Conservation (phyloP, 495 filamentous ascomycete genomes). For the Massariosphaeria phaeospora region DNA sequence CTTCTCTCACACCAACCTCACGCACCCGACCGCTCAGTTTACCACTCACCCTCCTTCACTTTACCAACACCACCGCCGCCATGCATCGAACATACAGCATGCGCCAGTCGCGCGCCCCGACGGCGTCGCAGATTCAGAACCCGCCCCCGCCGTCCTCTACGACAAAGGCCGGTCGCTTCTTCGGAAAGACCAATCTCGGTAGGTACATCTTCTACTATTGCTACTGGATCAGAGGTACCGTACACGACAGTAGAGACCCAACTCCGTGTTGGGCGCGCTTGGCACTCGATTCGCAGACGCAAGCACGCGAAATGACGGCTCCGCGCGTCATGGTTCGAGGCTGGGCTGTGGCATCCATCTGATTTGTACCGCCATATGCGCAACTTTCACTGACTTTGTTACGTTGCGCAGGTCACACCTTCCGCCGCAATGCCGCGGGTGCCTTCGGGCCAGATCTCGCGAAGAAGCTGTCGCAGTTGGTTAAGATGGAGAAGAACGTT, state of each 20-base stretch:
- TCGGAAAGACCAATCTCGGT: conserved; percentile 83
- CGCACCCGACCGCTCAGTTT: neutral
- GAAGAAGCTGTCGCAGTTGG: conserved; percentile 93
- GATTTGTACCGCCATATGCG: too few relatives aligned
- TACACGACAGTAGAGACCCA: too few relatives aligned
- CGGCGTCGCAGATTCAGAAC: conserved; percentile 82
- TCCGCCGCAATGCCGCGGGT: conserved; percentile 84
- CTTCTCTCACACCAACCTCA: neutral
- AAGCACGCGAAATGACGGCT: too few relatives aligned
- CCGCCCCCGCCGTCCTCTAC: conserved; percentile 86
- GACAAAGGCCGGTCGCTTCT: conserved; percentile 84
- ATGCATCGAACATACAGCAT: conserved; percentile 99
- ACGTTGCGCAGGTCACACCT: conserved; percentile 69
- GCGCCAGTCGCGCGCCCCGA: conserved; percentile 88
- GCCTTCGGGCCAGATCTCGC: conserved; percentile 94
- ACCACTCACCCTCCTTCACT: conserved; percentile 1
- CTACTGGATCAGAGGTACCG: neutral
- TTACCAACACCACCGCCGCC: conserved; percentile 16
- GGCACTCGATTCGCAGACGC: too few relatives aligned
- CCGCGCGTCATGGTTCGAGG: too few relatives aligned
- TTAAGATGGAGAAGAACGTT: conserved; percentile 99
- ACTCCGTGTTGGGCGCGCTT: too few relatives aligned
- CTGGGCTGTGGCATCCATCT: too few relatives aligned
- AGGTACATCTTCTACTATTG: conserved; percentile 39
- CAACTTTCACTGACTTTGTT: conserved; percentile 8